Base-by-base conservation (phyloP, 176 grass and related monocot genomes). In the Eragrostis nindensis region DNA sequence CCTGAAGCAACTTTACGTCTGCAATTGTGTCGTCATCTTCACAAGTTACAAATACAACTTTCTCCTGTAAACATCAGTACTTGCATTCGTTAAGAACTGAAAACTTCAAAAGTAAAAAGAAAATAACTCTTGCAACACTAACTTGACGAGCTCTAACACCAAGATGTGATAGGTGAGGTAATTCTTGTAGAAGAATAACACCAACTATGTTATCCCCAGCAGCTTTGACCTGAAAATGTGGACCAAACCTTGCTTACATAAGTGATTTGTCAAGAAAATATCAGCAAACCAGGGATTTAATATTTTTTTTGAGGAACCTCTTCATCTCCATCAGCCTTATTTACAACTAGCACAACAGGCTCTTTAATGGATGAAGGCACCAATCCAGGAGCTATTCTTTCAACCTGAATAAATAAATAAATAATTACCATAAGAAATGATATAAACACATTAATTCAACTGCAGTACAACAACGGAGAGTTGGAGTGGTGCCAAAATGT, bases 151-250 rank as follows among this genome's bases (percentile, higher is more conserved):
- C 92, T 78, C 95, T 93, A 80, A 98, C 95, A 92, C 95, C 95
- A 79, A 98, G 92, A 94, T 98, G 95, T 62, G 95, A 98, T 47
- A 98, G 77, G 86, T 98, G 95, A 86, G 95, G 95, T 68, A 98
- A 80, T 59, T 98, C 92, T 57, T 98, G 95, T 62, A 93, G 71
- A 87, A 98, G 90, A 91, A 98, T 85, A 72, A 98, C 84, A 8
- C 95, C 95, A 49, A 87, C 74, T 86, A 98, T 94, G 81, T 98
- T 98, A 89, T 94, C 81, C 67, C 95, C 92, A 62, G 95, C 92
- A 75, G 92, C 86, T 89, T 94, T 98, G 66, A 98, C 90, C 95
- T 98, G 67, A 80, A 71, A 79, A 5, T 40, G 59, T 17, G 41
- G 76, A 62, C 10, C 6, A 80, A 79, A 76, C 11, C 40, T 48